phyloP scores from a whole-genome alignment of 2,329 filamentous ascomycete genomes.

The Phoma sp. region DNA sequence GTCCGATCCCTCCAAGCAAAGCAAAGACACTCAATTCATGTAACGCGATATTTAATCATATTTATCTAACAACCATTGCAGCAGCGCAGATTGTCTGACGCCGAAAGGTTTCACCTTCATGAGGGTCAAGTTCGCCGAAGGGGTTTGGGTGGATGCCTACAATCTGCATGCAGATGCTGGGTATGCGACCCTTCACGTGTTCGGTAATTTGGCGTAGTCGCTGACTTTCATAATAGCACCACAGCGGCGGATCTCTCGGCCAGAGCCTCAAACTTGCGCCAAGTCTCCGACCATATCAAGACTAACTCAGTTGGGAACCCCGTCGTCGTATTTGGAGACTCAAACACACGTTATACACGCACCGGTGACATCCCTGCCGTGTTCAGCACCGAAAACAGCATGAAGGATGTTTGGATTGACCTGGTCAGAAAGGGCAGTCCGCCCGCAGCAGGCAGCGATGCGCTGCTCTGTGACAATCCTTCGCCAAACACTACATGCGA shows the following conservation, averaged over 20 bases:
- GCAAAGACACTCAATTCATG: too few relatives aligned
- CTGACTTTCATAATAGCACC: constrained; percentile 37
- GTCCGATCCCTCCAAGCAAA: neutral
- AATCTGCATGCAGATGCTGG: constrained; percentile 73
- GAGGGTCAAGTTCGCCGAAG: constrained; percentile 60
- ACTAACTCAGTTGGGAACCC: constrained; percentile 64
- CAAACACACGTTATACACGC: constrained; percentile 69
- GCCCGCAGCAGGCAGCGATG: constrained; percentile 32
- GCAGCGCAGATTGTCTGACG: constrained; percentile 67
- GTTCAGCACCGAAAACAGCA: constrained; percentile 58
- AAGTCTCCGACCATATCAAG: constrained; percentile 65
- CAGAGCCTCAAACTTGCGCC: constrained; percentile 64
- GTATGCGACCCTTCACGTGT: constrained; percentile 26
- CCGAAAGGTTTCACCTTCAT: constrained; percentile 75
- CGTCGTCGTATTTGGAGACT: constrained; percentile 69
- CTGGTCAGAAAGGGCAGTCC: constrained; percentile 47
- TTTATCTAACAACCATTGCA: constrained; percentile 25
- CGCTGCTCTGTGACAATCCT: constrained; percentile 64
- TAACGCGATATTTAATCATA: too few relatives aligned
- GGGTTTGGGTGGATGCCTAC: constrained; percentile 67
- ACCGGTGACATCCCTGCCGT: constrained; percentile 59
- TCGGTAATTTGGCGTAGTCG: neutral
- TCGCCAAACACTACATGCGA: constrained; percentile 62
- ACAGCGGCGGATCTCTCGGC: constrained; percentile 61
- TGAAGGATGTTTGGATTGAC: constrained; percentile 67